A percentile compares a stretch with the other conserved stretches of the same genome.
These are phyloP conservation scores for Dalbergia cochinchinensis DNA, from an alignment of 306 rosid species.

Conservation along the genomic window DNA sequence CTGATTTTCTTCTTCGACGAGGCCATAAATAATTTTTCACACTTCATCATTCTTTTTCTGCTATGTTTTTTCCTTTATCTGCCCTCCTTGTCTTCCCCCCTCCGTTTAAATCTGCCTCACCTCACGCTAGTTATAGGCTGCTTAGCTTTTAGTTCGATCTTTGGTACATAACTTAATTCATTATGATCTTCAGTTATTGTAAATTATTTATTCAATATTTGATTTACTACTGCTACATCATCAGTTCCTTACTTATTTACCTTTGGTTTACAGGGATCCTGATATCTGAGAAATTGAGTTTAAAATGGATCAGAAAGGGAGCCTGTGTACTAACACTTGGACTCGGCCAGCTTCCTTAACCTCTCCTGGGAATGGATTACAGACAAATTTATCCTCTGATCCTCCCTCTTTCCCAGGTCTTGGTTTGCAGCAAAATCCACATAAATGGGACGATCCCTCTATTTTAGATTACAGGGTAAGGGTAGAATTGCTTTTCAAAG, in stretches of 20 bases:
- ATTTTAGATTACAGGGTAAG: constrained; percentile 57
- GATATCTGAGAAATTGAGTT: constrained; percentile 38
- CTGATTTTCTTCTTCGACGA: not conserved
- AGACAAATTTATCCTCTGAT: constrained; percentile 48
- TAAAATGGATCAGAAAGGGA: constrained; percentile 66
- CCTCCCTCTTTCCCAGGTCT: constrained; percentile 49
- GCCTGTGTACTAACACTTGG: constrained; percentile 59
- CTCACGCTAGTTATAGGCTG: not conserved
- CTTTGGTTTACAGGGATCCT: constrained; percentile 45
- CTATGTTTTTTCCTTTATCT: constrained; percentile 9
- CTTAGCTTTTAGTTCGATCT: constrained; percentile 10
- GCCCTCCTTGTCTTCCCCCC: not conserved
- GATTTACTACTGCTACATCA: not conserved
- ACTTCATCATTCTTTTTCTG: constrained; percentile 4
- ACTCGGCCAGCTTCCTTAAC: constrained; percentile 49
- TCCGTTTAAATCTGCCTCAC: constrained; percentile 1
- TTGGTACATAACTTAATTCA: not conserved
- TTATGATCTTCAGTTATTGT: not conserved
- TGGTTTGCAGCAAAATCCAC: constrained; percentile 49
- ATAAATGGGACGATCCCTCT: constrained; percentile 68
- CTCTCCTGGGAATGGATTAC: constrained; percentile 46
- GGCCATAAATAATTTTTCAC: not conserved
- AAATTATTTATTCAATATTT: constrained; percentile 1
- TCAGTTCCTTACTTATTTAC: constrained; percentile 21
- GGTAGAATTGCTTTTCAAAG: constrained; percentile 58